Base-by-base conservation (phyloP, 2,329 filamentous ascomycete species). In the Knufia petricola region DNA sequence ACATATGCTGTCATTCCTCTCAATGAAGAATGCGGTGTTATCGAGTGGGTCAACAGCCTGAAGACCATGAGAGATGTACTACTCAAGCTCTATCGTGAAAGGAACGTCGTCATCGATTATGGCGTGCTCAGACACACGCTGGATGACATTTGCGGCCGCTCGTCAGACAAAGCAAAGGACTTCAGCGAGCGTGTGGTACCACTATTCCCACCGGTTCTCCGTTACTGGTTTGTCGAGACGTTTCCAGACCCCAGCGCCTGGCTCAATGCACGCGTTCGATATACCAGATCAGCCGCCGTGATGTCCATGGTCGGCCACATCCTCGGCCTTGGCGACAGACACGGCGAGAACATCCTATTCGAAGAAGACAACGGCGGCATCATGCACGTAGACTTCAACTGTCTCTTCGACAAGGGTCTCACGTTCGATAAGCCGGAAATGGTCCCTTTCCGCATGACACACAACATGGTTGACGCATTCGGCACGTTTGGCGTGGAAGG, bases 281-380 rank as follows among this genome's bases (percentile, higher is more conserved):
- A 96, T 67, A 94, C 92, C 1, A 81, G 92, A 3, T 94, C 92
- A 1, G 90, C 86, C 60, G 92, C 94, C 9, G 92, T 98, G 57
- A 98, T 98, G 89, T 95, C 88, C n/a, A 98, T 99, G 79, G 87
- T 95, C 3, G 92, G 92, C 43, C 94, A 94, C 49, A 89, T 96
- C 42, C 77, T 99, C 3, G 92, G 80, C 0, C 74, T 99, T 0
- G 92, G 92, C 32, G 92, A 99, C 66, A 82, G 92, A 3, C 92
- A 99, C 67, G 90, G 90, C 50, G 92, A 98, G 66, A 99, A 99
- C 66, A 87, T 99, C 48, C 78, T 95, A 24, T 81, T 98, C 26
- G 88, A 96, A 65, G 87, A 96, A 69, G 84, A 85, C 49, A 94
- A 88, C 55, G 92, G 94, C 38, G 90, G 90, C 45, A 82, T 94